phyloP scores from a whole-genome alignment of 1,284 basidiomycete species.

The Fomitopsis pinicola region DNA sequence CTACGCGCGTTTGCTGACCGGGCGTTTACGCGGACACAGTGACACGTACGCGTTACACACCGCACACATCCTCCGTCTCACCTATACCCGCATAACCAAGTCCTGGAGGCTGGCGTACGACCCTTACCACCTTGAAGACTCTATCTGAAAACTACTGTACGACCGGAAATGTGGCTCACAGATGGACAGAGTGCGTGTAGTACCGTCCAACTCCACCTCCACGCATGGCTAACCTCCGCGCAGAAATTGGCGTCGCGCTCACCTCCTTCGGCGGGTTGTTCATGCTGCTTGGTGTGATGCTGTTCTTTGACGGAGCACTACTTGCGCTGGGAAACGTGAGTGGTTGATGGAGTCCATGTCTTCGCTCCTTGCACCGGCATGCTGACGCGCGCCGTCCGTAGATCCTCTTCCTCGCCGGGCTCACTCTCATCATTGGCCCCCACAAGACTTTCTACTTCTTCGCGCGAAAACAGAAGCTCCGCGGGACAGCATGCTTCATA shows the following conservation, averaged over 20 bases:
- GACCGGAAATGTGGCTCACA: constrained; percentile 20
- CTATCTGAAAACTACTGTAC: background rate
- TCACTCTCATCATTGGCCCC: constrained; percentile 93
- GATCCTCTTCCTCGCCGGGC: constrained; percentile 89
- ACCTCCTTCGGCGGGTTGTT: constrained; percentile 97
- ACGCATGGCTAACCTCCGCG: background rate
- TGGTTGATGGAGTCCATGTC: constrained; percentile 3
- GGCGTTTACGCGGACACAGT: background rate
- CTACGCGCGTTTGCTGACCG: background rate
- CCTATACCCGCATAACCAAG: background rate
- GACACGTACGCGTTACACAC: background rate
- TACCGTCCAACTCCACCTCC: background rate
- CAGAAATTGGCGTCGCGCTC: constrained; percentile 94
- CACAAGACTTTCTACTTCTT: constrained; percentile 99
- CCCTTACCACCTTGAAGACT: background rate
- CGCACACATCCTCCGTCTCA: background rate
- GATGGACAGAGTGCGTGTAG: constrained; percentile 20
- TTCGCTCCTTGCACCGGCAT: background rate
- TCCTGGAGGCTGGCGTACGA: background rate
- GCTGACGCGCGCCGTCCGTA: constrained; percentile 27
- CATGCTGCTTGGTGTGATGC: constrained; percentile 92
- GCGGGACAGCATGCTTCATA: constrained; percentile 91
- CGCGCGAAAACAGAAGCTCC: constrained; percentile 91
- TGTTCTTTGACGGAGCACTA: constrained; percentile 97
- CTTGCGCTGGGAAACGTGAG: constrained; percentile 93